Evolutionary conservation across 2,329 filamentous ascomycete genomes (phyloP).

Genomic region (Periconia sp.): DNA sequence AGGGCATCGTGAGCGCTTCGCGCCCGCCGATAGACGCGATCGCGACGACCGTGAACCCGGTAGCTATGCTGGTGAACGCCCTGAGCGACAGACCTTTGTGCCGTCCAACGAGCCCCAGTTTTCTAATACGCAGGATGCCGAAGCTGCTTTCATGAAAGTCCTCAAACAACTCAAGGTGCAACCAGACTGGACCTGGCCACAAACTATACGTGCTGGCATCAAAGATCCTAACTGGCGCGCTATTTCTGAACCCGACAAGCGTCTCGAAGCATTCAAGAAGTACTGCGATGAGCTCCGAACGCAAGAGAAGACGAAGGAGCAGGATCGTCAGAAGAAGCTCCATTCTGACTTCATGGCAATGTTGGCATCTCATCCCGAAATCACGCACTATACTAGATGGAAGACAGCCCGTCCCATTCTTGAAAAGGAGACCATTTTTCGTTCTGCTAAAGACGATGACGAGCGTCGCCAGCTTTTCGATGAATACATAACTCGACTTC

Average conservation of each 20-base stretch:
- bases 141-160: conserved; percentile 89
- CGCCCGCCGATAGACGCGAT: conserved; percentile 42
- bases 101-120: conserved; percentile 57
- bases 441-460: conserved; percentile 81
- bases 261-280: conserved; percentile 90
- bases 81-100: conserved; percentile 33
- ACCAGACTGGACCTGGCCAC: conserved; percentile 90
- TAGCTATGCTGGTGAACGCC: conserved; percentile 40
- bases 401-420: conserved; percentile 93
- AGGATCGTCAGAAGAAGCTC: conserved; percentile 88
- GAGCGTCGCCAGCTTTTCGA: conserved; percentile 90
- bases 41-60: conserved; percentile 52
- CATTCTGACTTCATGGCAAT: conserved; percentile 93
- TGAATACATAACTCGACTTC: conserved; percentile 85
- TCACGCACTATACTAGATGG: conserved; percentile 96
- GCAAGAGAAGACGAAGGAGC: conserved; percentile 92
- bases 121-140: conserved; percentile 74
- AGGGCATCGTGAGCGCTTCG: conserved; percentile 11
- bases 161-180: conserved; percentile 83
- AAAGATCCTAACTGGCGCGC: conserved; percentile 92
- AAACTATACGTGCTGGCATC: conserved; percentile 81
- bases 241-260: conserved; percentile 87
- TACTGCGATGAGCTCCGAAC: conserved; percentile 86
- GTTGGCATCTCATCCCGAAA: conserved; percentile 94
- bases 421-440: conserved; percentile 92